These are phyloP conservation scores for Melocanna baccifera DNA, from an alignment of 176 grass and related monocot genomes.

Conservation along the genomic window DNA sequence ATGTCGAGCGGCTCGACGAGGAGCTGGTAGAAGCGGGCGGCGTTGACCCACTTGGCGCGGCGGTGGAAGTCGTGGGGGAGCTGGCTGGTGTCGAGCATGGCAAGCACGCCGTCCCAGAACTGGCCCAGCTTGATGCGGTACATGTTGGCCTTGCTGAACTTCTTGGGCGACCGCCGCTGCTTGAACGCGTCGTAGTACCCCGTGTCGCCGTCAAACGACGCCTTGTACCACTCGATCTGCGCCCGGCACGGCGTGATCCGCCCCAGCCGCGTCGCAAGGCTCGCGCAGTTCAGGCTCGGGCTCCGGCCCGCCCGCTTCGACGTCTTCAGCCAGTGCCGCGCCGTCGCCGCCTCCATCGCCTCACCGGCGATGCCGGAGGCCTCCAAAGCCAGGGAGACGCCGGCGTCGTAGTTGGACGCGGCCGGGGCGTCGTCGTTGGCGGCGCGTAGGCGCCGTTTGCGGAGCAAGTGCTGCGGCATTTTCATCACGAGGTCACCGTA, in stretches of 20 bases:
- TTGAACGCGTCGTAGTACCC: conserved; percentile 97
- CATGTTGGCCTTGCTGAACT: conserved; percentile 51
- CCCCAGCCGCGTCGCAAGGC: conserved; percentile 59
- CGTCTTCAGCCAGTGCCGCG: conserved; percentile 58
- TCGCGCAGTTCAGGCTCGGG: conserved; percentile 64
- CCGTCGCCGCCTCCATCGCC: conserved; percentile 48
- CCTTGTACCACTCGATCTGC: conserved; percentile 96
- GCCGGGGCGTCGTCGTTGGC: neutral
- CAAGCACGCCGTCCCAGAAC: conserved; percentile 85
- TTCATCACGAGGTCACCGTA: conserved; percentile 54
- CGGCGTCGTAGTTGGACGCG: conserved; percentile 39
- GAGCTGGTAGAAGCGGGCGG: conserved; percentile 87
- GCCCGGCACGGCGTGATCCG: conserved; percentile 76
- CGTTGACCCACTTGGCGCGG: conserved; percentile 91
- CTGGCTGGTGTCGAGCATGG: conserved; percentile 74
- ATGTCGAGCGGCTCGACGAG: conserved; percentile 94
- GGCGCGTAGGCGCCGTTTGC: conserved; percentile 17
- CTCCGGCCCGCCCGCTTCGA: conserved; percentile 48
- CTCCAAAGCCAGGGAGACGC: conserved; percentile 67
- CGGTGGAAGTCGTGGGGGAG: conserved; percentile 80
- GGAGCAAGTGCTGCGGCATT: conserved; percentile 54
- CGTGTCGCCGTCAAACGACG: conserved; percentile 54
- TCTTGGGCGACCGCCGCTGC: conserved; percentile 48
- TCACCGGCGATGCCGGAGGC: conserved; percentile 56
- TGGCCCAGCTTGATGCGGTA: conserved; percentile 62